Percentiles rank a stretch among this genome's conserved stretches.
Evolutionary conservation across 805 yeast genomes (phyloP).

Genomic region (Wickerhamiella nectarea): DNA sequence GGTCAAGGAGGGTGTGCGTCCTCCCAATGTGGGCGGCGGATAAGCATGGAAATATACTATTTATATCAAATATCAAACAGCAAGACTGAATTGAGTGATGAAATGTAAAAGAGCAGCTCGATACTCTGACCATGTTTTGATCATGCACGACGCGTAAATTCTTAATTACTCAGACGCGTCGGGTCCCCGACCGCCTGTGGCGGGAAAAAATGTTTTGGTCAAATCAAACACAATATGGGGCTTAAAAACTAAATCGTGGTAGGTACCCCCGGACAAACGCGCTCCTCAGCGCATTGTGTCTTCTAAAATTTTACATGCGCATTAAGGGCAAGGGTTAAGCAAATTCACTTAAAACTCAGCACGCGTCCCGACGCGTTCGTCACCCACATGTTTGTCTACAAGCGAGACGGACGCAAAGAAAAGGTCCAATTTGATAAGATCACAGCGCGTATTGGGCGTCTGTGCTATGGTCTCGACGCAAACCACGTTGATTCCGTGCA

Average conservation of each 20-base stretch:
- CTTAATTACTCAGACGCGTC: constrained; percentile 10
- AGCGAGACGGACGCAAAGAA: constrained; percentile 90
- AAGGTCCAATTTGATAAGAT: constrained; percentile 92
- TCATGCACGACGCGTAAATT: constrained; percentile 9
- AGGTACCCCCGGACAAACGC: background rate
- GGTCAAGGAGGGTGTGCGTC: constrained; percentile 41
- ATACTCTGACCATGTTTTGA: no score
- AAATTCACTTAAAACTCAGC: background rate
- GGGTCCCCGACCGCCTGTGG: background rate
- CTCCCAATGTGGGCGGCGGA: constrained; percentile 28
- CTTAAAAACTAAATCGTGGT: no score
- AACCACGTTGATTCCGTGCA: constrained; percentile 89
- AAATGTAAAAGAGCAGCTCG: no score
- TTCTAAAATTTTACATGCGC: background rate
- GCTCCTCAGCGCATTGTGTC: background rate
- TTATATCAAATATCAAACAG: no score
- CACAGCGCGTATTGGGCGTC: constrained; percentile 85
- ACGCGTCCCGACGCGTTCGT: constrained; percentile 6
- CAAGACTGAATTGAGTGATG: no score
- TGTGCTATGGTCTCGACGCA: constrained; percentile 88
- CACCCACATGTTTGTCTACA: constrained; percentile 56
- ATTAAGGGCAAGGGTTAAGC: constrained; percentile 9
- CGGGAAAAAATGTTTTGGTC: no score
- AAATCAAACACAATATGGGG: no score
- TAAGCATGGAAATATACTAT: constrained; percentile 7